A percentile compares a stretch with the other conserved stretches of the same genome.
Evolutionary conservation across 768 basidiomycete species (phyloP).

Genomic region (Pleurotus pulmonarius): DNA sequence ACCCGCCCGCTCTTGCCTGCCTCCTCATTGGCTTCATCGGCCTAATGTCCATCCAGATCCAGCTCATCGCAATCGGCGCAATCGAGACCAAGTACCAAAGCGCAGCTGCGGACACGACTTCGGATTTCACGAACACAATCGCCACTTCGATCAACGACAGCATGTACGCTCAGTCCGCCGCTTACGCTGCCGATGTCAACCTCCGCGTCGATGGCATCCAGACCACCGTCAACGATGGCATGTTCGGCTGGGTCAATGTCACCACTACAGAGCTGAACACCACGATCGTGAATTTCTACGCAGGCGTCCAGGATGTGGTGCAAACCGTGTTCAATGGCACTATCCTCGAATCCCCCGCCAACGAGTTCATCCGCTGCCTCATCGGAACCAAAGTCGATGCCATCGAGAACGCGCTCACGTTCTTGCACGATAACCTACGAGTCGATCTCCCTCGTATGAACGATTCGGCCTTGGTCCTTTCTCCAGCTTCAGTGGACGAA

Average conservation of each 20-base stretch:
- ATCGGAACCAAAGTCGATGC: conserved; percentile 89
- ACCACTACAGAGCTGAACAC: conserved; percentile 86
- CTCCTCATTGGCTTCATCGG: conserved; percentile 93
- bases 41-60: conserved; percentile 80
- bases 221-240: conserved; percentile 72
- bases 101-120: conserved; percentile 54
- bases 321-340: conserved; percentile 78
- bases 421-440: conserved; percentile 83
- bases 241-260: conserved; percentile 94
- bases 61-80: conserved; percentile 75
- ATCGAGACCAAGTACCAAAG: conserved; percentile 66
- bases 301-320: conserved; percentile 79
- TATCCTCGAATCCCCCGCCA: conserved; percentile 73
- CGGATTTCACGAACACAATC: conserved; percentile 69
- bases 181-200: conserved; percentile 81
- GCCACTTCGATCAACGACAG: conserved; percentile 73
- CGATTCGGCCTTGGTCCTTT: conserved; percentile 71
- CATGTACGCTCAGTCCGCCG: conserved; percentile 77
- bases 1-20: conserved; percentile 86
- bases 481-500: conserved; percentile 67
- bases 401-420: conserved; percentile 84
- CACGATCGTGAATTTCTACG: conserved; percentile 85
- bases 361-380: conserved; percentile 86
- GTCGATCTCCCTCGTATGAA: conserved; percentile 80
- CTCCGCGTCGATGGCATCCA: conserved; percentile 66